Percentiles rank a stretch among this genome's conserved stretches.
Conservation (phyloP, 352 stramenopile genomes). For the Phytopythium delawarense region DNA sequence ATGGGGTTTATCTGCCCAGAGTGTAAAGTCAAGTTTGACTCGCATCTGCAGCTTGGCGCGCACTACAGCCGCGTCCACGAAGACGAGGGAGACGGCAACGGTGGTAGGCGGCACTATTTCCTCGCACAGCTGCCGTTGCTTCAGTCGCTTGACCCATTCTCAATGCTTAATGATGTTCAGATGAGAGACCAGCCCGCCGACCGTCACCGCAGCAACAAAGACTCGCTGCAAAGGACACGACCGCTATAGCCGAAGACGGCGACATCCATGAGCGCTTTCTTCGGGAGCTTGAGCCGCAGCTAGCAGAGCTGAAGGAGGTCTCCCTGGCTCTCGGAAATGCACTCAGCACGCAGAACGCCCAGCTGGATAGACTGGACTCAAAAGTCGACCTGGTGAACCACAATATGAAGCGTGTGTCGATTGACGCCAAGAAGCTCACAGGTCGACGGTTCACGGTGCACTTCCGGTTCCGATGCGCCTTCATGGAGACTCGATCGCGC, state of each 20-base stretch:
- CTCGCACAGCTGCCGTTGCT: background rate
- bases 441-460: conserved; percentile 29
- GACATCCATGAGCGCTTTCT: conserved; percentile 48
- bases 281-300: conserved; percentile 43
- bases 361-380: conserved; percentile 53
- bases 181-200: background rate
- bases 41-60: conserved; percentile 39
- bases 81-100: background rate
- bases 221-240: background rate
- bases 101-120: background rate
- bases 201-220: background rate
- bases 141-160: background rate
- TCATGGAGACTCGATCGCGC: conserved; percentile 50
- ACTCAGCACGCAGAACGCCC: conserved; percentile 55
- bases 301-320: conserved; percentile 64
- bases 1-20: conserved; percentile 87
- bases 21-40: conserved; percentile 66
- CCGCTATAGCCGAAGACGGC: background rate
- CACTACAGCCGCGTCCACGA: conserved; percentile 60
- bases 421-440: conserved; percentile 55
- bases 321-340: conserved; percentile 56
- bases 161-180: background rate
- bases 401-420: conserved; percentile 62
- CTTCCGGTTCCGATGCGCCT: conserved; percentile 66
- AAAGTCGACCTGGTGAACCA: conserved; percentile 66